These are phyloP conservation scores for Cairneyella variabilis DNA, from an alignment of 495 filamentous ascomycete species.

Conservation along the genomic window DNA sequence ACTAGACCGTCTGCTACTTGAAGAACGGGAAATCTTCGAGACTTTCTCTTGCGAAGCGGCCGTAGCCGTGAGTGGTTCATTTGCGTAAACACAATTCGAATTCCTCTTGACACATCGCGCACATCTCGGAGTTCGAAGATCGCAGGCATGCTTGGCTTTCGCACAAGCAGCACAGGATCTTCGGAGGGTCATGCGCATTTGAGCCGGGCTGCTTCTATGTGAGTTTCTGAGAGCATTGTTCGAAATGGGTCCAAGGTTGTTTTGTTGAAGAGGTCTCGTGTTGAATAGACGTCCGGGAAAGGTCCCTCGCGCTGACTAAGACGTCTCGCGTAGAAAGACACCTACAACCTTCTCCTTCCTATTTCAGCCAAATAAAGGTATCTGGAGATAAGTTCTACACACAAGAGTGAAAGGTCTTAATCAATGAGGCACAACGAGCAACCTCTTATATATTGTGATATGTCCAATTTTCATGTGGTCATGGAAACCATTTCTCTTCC, in stretches of 20 bases:
- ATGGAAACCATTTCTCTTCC: too few relatives aligned
- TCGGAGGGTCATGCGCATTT: conserved; percentile 44
- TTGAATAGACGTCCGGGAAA: too few relatives aligned
- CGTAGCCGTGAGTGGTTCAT: conserved; percentile 36
- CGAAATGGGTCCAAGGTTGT: neutral
- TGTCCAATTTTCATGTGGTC: too few relatives aligned
- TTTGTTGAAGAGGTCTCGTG: too few relatives aligned
- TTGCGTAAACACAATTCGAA: conserved; percentile 42
- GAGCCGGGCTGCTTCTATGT: neutral
- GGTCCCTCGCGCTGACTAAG: too few relatives aligned
- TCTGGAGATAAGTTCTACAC: too few relatives aligned
- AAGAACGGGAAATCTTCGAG: neutral
- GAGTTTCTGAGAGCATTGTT: neutral
- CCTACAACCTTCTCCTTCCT: too few relatives aligned
- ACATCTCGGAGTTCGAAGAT: conserved; percentile 43
- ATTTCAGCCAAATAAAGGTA: too few relatives aligned
- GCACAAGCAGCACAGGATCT: conserved; percentile 48
- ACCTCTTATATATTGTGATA: too few relatives aligned
- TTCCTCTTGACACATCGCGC: conserved; percentile 45
- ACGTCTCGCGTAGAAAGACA: too few relatives aligned
- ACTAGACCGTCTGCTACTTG: neutral
- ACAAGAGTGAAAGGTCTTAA: too few relatives aligned
- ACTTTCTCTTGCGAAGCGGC: neutral
- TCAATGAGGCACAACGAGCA: too few relatives aligned
- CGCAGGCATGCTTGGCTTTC: conserved; percentile 45